A percentile compares a stretch with the other conserved stretches of the same genome.
Evolutionary conservation across 441 rosid species (phyloP).

Genomic region (Iberis amara): DNA sequence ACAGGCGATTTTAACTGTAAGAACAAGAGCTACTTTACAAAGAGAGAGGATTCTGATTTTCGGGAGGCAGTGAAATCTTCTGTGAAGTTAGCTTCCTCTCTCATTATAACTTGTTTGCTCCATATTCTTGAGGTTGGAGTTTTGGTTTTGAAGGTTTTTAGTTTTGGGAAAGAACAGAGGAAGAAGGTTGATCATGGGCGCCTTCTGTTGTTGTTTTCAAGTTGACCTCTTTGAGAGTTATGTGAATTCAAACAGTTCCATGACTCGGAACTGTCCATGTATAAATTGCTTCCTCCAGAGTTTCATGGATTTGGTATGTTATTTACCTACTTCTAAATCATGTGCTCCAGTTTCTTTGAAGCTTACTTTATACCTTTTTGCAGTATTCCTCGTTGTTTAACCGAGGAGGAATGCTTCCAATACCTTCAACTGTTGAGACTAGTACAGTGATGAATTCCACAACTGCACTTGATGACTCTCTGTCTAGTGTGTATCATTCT

Average conservation of each 20-base stretch:
- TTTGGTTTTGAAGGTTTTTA: slow-evolving; percentile 16
- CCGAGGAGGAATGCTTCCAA: slow-evolving; percentile 54
- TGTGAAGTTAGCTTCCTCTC: slow-evolving; percentile 73
- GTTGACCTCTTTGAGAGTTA: slow-evolving; percentile 65
- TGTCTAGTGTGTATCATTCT: slow-evolving; percentile 73
- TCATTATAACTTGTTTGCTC: slow-evolving; percentile 24
- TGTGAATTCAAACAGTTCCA: slow-evolving; percentile 59
- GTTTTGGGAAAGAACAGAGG: slow-evolving; percentile 24
- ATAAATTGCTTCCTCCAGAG: slow-evolving; percentile 62
- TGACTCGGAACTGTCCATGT: slow-evolving; percentile 71
- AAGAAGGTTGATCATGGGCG: slow-evolving; percentile 49
- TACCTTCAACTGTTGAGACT: slow-evolving; percentile 57
- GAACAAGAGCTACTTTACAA: slow-evolving; percentile 24
- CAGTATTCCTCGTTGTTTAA: slow-evolving; percentile 34
- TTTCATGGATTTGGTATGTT: slow-evolving; percentile 58
- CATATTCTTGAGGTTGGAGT: slow-evolving; percentile 24
- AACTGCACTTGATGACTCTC: slow-evolving; percentile 64
- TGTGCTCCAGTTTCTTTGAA: neutral
- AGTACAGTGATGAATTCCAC: slow-evolving; percentile 35
- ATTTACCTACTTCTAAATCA: neutral
- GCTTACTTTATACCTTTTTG: neutral
- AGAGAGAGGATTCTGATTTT: slow-evolving; percentile 56
- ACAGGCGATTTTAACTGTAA: slow-evolving; percentile 37
- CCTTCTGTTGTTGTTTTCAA: slow-evolving; percentile 82
- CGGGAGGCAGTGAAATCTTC: slow-evolving; percentile 40